A percentile compares a stretch with the other conserved stretches of the same genome.
Evolutionary conservation across 768 basidiomycete genomes (phyloP).

Genomic region (Xerocomellus intermedius): DNA sequence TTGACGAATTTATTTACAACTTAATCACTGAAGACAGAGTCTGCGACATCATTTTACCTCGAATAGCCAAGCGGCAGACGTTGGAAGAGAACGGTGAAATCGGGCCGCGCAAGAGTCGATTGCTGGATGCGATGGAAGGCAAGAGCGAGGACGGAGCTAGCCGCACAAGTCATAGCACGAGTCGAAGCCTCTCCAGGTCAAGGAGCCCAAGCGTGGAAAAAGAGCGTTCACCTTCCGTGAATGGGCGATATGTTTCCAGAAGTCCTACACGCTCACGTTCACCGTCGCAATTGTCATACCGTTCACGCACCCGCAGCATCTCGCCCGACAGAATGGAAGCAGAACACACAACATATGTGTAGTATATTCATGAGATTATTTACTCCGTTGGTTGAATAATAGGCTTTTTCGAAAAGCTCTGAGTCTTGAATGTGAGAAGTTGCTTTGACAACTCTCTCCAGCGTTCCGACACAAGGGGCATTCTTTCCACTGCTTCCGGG

Average conservation of each 20-base stretch:
- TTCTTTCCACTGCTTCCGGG: constrained; percentile 49
- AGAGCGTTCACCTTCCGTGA: constrained; percentile 40
- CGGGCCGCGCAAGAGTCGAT: constrained; percentile 76
- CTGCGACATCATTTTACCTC: constrained; percentile 94
- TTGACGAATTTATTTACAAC: constrained; percentile 89
- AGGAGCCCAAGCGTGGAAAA: constrained; percentile 24
- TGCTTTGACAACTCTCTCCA: constrained; percentile 66
- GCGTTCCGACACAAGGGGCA: constrained; percentile 67
- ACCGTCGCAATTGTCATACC: constrained; percentile 39
- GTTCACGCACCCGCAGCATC: constrained; percentile 59
- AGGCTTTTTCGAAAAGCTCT: constrained; percentile 31
- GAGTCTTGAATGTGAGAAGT: constrained; percentile 50
- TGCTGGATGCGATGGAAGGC: constrained; percentile 88
- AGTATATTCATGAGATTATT: constrained; percentile 8
- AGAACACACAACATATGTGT: constrained; percentile 20
- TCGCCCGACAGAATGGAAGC: constrained; percentile 56
- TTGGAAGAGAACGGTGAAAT: constrained; percentile 93
- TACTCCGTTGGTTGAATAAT: constrained; percentile 21
- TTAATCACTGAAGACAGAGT: constrained; percentile 87
- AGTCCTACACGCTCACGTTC: constrained; percentile 54
- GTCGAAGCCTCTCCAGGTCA: constrained; percentile 23
- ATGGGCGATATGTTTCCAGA: constrained; percentile 62
- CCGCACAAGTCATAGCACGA: constrained; percentile 38
- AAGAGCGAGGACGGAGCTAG: constrained; percentile 52
- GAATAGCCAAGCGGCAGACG: constrained; percentile 78